Evolutionary conservation across 768 basidiomycete genomes (phyloP), one percentile per base, ranked within the genome.

Genomic region (Cyclocybe aegerita): DNA sequence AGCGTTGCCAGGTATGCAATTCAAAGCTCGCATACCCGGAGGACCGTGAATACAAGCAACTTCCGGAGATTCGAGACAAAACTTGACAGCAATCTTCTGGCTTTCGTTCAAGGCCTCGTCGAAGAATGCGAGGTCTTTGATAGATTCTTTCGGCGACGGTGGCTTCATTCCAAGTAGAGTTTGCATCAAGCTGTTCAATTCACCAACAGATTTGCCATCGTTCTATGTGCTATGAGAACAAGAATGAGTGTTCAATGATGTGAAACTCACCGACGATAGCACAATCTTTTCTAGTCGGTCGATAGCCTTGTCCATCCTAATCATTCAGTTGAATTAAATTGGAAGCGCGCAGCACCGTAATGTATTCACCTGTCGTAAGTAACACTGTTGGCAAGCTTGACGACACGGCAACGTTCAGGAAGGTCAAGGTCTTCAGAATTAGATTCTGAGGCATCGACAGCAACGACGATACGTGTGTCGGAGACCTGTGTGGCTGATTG

Each of bases 21-120:
- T 11, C 16, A 3, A 30, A 11, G 38, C 14, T 52, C 23, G 34
- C 42, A 17, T 62, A 81, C 96, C 96, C 53, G 97, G 97, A n/a
- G 97, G 97, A 0, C 97, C 97, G 61, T 98, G 95, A 17, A 99
- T 93, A 58, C 93, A 92, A 1, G 91, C 92, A 0, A 98, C 80
- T 64, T 96, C 87, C 4, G 80, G 76, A 0, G 90, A 82, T 54
- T 82, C 82, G 4, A 99, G 67, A n/a, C 87, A 86, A 61, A 97
- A 94, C 45, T 69, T 74, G 31, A 98, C 82, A 0, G 95, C 96
- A 9, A 80, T 76, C 63, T 85, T 85, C 63, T 99, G 97, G 58
- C 89, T 91, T 1, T 75, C 69, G 64, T 99, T 98, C 48, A 98
- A 73, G 0, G 73, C 78, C 0, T 76, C 66, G 58, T 97, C 91